phyloP scores from a whole-genome alignment of 2,329 filamentous ascomycete genomes.

The Claviceps sp. region DNA sequence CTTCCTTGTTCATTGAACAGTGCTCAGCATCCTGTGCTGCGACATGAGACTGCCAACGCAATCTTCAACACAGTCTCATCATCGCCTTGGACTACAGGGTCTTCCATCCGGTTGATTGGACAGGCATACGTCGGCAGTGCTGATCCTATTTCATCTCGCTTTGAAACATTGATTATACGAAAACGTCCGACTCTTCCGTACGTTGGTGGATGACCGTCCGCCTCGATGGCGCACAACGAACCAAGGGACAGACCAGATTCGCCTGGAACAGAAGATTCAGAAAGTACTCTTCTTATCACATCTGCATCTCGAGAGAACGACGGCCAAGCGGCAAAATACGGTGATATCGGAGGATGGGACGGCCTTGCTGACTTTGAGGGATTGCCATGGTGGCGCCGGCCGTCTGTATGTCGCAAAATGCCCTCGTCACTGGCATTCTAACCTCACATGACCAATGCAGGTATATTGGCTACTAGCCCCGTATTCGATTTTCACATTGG shows the following conservation, averaged over 20 bases:
- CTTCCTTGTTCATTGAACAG: background rate
- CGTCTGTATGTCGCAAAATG: conserved; percentile 36
- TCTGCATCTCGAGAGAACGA: background rate
- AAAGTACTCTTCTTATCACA: conserved; percentile 5
- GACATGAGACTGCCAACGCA: background rate
- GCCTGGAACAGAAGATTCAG: background rate
- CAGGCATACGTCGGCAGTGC: background rate
- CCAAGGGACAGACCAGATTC: background rate
- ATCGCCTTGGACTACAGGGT: background rate
- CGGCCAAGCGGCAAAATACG: conserved; percentile 5
- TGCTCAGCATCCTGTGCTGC: background rate
- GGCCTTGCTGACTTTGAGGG: conserved; percentile 44
- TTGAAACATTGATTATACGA: background rate
- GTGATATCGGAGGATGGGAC: conserved; percentile 26
- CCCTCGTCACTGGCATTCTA: background rate
- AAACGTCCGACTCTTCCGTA: background rate
- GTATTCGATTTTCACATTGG: conserved; percentile 69
- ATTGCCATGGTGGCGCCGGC: conserved; percentile 48
- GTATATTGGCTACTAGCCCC: conserved; percentile 74
- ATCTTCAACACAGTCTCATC: background rate
- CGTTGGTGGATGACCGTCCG: background rate
- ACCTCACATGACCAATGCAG: conserved; percentile 26
- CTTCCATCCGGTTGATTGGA: background rate
- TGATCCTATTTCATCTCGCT: background rate
- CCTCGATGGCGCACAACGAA: background rate